Conservation (phyloP, 139 green algal species). For the Diplosphaera chodatii region DNA sequence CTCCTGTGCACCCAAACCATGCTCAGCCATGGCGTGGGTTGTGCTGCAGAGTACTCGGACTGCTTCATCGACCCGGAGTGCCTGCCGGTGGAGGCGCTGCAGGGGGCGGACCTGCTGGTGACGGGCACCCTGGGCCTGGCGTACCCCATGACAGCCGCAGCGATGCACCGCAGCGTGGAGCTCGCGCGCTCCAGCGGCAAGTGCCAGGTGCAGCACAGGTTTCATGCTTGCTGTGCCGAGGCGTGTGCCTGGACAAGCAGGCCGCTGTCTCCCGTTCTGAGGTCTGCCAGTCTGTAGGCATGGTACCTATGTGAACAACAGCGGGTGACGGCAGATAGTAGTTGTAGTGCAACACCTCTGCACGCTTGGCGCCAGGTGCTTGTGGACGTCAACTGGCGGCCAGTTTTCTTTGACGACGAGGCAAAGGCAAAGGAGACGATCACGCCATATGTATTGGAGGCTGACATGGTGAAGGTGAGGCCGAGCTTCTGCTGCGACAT, state of each 20-base stretch:
- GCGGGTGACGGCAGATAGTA: no score
- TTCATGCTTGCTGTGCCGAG: no score
- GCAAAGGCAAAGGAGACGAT: conserved; percentile 25
- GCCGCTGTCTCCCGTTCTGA: no score
- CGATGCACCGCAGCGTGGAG: conserved; percentile 51
- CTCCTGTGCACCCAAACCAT: no score
- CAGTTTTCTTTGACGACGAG: conserved; percentile 74
- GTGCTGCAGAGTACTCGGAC: conserved; percentile 56
- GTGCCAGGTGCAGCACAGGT: background rate
- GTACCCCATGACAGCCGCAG: conserved; percentile 41
- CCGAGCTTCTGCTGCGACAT: no score
- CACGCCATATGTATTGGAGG: conserved; percentile 31
- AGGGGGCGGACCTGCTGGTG: conserved; percentile 50
- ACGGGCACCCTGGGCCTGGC: conserved; percentile 79
- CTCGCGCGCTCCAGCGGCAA: conserved; percentile 18
- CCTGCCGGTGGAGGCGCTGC: conserved; percentile 45
- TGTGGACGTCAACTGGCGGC: conserved; percentile 88
- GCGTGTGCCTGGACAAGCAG: no score
- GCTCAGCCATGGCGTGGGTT: no score
- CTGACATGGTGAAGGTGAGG: conserved; percentile 82
- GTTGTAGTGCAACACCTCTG: no score
- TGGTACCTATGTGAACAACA: no score
- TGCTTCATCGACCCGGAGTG: conserved; percentile 52
- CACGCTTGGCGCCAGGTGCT: conserved; percentile 57
- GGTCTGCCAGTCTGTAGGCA: no score